These are phyloP conservation scores for Leishmania braziliensis DNA, from an alignment of 208 protist species.

Conservation along the genomic window DNA sequence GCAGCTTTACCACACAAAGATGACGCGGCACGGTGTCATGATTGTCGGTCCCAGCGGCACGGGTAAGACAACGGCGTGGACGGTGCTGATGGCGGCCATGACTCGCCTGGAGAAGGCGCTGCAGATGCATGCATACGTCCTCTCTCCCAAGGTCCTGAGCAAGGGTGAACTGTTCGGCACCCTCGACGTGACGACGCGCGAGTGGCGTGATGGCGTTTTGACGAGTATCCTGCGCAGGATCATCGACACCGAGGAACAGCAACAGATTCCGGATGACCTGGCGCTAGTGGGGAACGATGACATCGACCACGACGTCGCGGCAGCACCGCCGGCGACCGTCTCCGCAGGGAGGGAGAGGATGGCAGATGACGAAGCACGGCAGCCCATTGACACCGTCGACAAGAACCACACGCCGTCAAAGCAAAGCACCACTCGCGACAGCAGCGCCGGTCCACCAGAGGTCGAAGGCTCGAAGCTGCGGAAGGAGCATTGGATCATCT, in stretches of 20 bases:
- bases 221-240: constrained; percentile 97
- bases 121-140: constrained; percentile 92
- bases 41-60: constrained; percentile 98
- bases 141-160: constrained; percentile 99
- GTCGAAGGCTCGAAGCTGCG: constrained; percentile 1
- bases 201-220: constrained; percentile 99
- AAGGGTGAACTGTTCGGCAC: constrained; percentile 98
- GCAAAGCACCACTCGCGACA: not conserved
- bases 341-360: not conserved
- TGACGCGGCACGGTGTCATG: constrained; percentile 99
- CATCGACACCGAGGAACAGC: constrained; percentile 89
- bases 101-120: constrained; percentile 68
- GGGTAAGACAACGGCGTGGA: constrained; percentile 98
- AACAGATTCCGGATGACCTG: constrained; percentile 49
- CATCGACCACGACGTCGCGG: not conserved
- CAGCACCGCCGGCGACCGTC: not conserved
- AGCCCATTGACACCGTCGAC: not conserved
- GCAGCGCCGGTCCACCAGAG: not conserved
- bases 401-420: not conserved
- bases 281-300: constrained; percentile 20
- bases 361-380: not conserved
- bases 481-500: constrained; percentile 97
- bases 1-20: constrained; percentile 97
- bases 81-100: constrained; percentile 95
- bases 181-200: constrained; percentile 97